phyloP scores from a whole-genome alignment of 179 eudicot genomes.

The Actinidia arguta region DNA sequence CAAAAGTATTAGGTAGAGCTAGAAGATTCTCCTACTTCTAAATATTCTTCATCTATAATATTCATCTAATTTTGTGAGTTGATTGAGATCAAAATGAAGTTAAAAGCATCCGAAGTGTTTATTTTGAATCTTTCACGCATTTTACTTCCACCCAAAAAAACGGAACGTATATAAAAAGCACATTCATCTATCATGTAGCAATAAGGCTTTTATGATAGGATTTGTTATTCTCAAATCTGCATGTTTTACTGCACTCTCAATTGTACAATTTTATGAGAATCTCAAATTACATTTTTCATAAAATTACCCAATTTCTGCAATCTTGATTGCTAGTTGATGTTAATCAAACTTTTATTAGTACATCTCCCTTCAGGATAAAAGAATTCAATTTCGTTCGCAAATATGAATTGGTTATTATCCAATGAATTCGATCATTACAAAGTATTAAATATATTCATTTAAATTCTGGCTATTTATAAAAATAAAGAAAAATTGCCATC shows the following conservation, averaged over 20 bases:
- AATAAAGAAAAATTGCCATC: not conserved
- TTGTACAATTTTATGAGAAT: not conserved
- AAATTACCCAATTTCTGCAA: not conserved
- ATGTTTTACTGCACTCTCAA: not conserved
- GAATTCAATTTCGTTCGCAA: no score
- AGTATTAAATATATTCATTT: not conserved
- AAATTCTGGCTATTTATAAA: not conserved
- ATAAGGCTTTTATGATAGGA: not conserved
- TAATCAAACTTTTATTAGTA: no score
- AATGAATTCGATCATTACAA: no score
- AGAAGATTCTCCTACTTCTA: constrained; percentile 4
- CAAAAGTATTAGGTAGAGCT: not conserved
- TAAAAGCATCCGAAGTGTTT: not conserved
- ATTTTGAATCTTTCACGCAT: not conserved
- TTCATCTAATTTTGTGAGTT: not conserved
- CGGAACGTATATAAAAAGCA: not conserved
- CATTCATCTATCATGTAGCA: no score
- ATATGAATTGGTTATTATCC: no score
- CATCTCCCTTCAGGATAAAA: no score
- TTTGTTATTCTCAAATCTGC: not conserved
- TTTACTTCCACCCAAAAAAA: not conserved
- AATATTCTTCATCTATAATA: not conserved
- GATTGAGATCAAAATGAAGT: not conserved
- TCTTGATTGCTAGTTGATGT: no score
- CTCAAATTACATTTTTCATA: not conserved